These are phyloP conservation scores for Metarhizium album DNA, from an alignment of 2,329 filamentous ascomycete genomes.

Conservation along the genomic window DNA sequence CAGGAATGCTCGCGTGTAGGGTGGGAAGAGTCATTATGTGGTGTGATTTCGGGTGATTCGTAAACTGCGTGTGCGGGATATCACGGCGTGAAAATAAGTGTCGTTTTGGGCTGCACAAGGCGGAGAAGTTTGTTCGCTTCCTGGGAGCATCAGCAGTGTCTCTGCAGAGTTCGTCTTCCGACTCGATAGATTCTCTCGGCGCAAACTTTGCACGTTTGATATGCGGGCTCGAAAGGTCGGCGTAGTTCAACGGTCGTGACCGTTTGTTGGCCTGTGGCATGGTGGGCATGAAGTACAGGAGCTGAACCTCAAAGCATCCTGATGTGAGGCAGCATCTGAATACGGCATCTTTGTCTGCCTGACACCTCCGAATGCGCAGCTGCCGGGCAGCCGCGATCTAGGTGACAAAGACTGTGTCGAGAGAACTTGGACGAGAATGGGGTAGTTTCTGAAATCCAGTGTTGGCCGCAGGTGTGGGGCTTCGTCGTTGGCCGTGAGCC, in stretches of 20 bases:
- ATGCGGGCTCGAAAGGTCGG: conserved; percentile 6
- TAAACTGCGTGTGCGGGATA: conserved; percentile 15
- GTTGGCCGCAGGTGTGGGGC: too few relatives aligned
- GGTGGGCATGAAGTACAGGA: conserved; percentile 12
- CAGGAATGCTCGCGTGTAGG: background rate
- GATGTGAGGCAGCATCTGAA: conserved; percentile 2
- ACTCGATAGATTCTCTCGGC: conserved; percentile 11
- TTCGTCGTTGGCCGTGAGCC: too few relatives aligned
- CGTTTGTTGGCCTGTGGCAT: conserved; percentile 2
- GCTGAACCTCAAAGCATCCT: conserved; percentile 7
- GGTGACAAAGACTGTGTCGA: background rate
- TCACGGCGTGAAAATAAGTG: conserved; percentile 14
- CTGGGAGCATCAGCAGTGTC: conserved; percentile 4
- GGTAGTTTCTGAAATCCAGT: too few relatives aligned
- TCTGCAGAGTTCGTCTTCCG: conserved; percentile 21
- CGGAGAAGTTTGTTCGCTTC: conserved; percentile 9
- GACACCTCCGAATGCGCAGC: background rate
- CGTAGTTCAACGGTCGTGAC: background rate
- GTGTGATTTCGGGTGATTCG: background rate
- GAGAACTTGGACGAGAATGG: background rate
- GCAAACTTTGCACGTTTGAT: conserved; percentile 9
- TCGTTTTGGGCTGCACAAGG: background rate
- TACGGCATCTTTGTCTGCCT: background rate
- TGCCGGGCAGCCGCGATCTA: background rate
- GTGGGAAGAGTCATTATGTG: background rate